Evolutionary conservation across 768 basidiomycete genomes (phyloP).

Genomic region (Hypholoma fasciculare): DNA sequence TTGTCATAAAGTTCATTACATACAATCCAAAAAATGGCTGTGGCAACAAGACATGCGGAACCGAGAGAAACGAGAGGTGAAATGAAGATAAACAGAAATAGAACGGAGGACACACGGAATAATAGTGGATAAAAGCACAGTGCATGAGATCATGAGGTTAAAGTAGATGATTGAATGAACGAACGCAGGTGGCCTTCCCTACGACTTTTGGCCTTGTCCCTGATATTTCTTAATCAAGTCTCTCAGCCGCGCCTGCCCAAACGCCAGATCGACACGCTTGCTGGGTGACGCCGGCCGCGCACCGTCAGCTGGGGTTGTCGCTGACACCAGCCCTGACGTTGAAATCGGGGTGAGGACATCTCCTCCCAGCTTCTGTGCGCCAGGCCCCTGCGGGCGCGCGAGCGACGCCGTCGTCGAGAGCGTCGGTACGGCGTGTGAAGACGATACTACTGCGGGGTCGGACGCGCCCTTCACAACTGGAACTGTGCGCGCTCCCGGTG

Average conservation of each 20-base stretch:
- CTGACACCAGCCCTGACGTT: conserved; percentile 8
- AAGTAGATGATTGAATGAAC: too few relatives aligned
- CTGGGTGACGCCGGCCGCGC: conserved; percentile 22
- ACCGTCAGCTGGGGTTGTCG: conserved; percentile 12
- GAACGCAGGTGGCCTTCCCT: not conserved
- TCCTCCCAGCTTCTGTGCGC: conserved; percentile 10
- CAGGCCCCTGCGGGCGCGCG: conserved; percentile 43
- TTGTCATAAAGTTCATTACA: conserved; percentile 22
- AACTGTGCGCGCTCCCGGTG: conserved; percentile 26
- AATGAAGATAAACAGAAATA: conserved; percentile 2
- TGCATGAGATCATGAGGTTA: not conserved
- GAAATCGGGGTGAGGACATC: conserved; percentile 5
- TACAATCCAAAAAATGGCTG: conserved; percentile 2
- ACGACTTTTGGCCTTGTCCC: conserved; percentile 26
- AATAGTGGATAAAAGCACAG: conserved; percentile 1
- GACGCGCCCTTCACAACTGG: conserved; percentile 60
- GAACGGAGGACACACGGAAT: not conserved
- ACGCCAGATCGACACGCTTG: conserved; percentile 54
- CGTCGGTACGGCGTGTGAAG: conserved; percentile 71
- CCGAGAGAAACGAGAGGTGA: not conserved
- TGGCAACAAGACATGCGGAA: conserved; percentile 8
- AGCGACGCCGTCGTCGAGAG: conserved; percentile 78
- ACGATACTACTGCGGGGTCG: conserved; percentile 68
- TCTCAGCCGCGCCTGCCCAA: conserved; percentile 74
- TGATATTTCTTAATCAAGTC: conserved; percentile 87